phyloP scores from a whole-genome alignment of 2,329 filamentous ascomycete species.

The Paecilomyces variotii region DNA sequence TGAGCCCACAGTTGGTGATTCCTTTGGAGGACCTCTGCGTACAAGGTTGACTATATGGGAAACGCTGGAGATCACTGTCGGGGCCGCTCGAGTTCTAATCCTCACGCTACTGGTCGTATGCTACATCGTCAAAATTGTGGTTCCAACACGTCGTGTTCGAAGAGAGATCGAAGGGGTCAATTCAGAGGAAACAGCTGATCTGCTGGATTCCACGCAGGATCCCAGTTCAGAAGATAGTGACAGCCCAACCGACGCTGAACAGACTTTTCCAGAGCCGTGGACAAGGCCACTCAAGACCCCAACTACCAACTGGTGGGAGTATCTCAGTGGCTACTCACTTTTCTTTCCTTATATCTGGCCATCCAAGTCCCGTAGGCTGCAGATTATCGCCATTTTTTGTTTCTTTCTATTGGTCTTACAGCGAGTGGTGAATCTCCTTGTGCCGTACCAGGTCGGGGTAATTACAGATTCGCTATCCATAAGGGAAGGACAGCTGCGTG shows the following conservation, averaged over 20 bases:
- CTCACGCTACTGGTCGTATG: constrained; percentile 54
- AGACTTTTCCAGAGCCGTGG: constrained; percentile 60
- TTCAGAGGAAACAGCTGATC: constrained; percentile 31
- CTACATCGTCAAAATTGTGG: constrained; percentile 46
- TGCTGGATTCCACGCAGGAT: constrained; percentile 20
- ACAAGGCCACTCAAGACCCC: constrained; percentile 81
- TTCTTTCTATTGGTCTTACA: constrained; percentile 73
- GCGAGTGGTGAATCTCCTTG: constrained; percentile 77
- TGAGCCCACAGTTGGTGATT: constrained; percentile 49
- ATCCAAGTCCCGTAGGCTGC: constrained; percentile 64
- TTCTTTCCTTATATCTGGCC: constrained; percentile 98
- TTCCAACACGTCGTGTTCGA: constrained; percentile 33
- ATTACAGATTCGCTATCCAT: constrained; percentile 69
- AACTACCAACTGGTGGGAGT: constrained; percentile 91
- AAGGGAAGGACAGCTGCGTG: constrained; percentile 43
- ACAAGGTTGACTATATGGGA: constrained; percentile 37
- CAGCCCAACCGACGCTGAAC: constrained; percentile 37
- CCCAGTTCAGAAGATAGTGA: constrained; percentile 40
- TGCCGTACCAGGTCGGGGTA: constrained; percentile 70
- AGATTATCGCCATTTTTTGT: constrained; percentile 73
- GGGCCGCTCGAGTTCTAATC: constrained; percentile 61
- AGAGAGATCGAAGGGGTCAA: constrained; percentile 12
- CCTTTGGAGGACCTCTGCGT: constrained; percentile 33
- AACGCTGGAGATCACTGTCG: constrained; percentile 42
- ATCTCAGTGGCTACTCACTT: constrained; percentile 80